Percentiles rank a stretch among this genome's conserved stretches.
These are phyloP conservation scores for Rosa multiflora DNA, from an alignment of 306 rosid species.

Conservation along the genomic window DNA sequence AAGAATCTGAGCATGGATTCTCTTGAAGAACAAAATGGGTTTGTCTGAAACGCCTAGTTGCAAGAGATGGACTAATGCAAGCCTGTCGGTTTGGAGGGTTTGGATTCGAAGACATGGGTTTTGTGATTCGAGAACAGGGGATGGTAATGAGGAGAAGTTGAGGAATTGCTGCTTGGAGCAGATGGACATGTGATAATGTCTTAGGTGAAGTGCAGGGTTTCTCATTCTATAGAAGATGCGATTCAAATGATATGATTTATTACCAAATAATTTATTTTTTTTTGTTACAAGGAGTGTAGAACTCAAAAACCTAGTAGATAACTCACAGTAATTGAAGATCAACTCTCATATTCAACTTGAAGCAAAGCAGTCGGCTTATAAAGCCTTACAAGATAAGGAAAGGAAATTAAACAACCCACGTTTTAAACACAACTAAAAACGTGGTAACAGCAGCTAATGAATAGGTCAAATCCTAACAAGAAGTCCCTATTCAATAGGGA, in stretches of 20 bases:
- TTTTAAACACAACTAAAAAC: too few relatives aligned
- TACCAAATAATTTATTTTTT: too few relatives aligned
- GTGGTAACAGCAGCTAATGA: too few relatives aligned
- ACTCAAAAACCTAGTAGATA: too few relatives aligned
- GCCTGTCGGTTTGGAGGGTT: constrained; percentile 40
- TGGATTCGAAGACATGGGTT: constrained; percentile 23
- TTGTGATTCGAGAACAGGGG: constrained; percentile 31
- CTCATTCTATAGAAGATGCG: background rate
- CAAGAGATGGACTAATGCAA: constrained; percentile 51
- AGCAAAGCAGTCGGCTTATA: too few relatives aligned
- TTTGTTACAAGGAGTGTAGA: too few relatives aligned
- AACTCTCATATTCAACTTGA: too few relatives aligned
- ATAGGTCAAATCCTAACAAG: too few relatives aligned
- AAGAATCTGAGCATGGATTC: constrained; percentile 60
- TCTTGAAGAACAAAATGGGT: constrained; percentile 31
- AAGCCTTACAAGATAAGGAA: too few relatives aligned
- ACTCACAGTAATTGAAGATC: too few relatives aligned
- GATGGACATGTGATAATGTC: constrained; percentile 16
- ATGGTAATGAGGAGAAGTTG: constrained; percentile 29
- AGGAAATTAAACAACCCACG: too few relatives aligned
- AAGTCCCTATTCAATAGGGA: too few relatives aligned
- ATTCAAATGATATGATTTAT: background rate
- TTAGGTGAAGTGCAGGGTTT: constrained; percentile 10
- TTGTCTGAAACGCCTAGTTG: constrained; percentile 33
- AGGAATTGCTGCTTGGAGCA: constrained; percentile 10